Percentiles rank a stretch among this genome's conserved stretches.
Conservation (phyloP, 2,329 filamentous ascomycete species). For the Cladorrhinum sp. region DNA sequence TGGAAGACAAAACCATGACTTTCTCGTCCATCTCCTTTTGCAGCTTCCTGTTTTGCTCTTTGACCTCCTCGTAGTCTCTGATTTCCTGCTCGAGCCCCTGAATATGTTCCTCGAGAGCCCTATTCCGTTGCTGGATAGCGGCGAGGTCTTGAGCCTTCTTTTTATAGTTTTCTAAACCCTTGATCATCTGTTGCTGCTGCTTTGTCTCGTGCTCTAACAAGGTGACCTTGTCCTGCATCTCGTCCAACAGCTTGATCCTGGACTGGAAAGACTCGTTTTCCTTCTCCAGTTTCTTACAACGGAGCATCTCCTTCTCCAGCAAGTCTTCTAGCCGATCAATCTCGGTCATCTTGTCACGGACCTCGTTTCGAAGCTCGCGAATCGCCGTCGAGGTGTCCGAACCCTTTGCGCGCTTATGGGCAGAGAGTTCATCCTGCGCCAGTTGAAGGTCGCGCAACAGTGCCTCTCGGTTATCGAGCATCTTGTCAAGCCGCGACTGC, state of each 20-base stretch:
- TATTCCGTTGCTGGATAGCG: conserved; percentile 42
- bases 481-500: conserved; percentile 56
- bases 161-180: conserved; percentile 37
- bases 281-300: conserved; percentile 44
- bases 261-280: conserved; percentile 48
- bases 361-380: conserved; percentile 52
- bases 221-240: conserved; percentile 57
- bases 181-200: conserved; percentile 36
- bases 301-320: conserved; percentile 49
- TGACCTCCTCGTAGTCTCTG: conserved; percentile 33
- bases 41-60: conserved; percentile 35
- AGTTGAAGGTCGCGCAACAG: conserved; percentile 60
- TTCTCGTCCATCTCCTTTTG: conserved; percentile 46
- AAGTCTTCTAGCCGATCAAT: conserved; percentile 69
- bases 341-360: conserved; percentile 53
- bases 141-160: conserved; percentile 34
- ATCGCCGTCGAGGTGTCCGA: conserved; percentile 51
- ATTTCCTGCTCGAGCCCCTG: conserved; percentile 35
- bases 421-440: conserved; percentile 52
- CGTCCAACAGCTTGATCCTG: conserved; percentile 47
- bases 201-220: conserved; percentile 55
- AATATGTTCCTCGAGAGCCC: conserved; percentile 42
- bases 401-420: conserved; percentile 53
- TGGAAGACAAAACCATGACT: conserved; percentile 43
- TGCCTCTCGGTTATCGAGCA: conserved; percentile 62